A percentile compares a stretch with the other conserved stretches of the same genome.
These are phyloP conservation scores for Ustulina deusta DNA, from an alignment of 2,329 filamentous ascomycete genomes.

Conservation along the genomic window DNA sequence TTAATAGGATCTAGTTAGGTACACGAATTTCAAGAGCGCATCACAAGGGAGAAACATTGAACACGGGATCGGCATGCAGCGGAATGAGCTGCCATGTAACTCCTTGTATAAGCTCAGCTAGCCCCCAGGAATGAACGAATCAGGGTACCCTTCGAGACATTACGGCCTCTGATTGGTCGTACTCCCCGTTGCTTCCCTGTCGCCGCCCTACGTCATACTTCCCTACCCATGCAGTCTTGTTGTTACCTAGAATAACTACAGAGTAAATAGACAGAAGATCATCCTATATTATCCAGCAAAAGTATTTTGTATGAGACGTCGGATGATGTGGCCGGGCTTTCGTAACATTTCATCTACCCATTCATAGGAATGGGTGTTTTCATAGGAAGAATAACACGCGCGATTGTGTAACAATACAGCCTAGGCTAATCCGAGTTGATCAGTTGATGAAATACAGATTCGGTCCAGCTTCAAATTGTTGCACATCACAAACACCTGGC, in stretches of 20 bases:
- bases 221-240: constrained; percentile 9
- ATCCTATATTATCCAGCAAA: no score
- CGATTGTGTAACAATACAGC: constrained; percentile 8
- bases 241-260: not conserved
- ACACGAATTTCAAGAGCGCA: not conserved
- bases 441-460: not conserved
- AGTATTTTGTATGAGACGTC: constrained; percentile 12
- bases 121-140: constrained; percentile 1
- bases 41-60: not conserved
- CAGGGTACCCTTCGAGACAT: not conserved
- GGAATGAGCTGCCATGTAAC: constrained; percentile 3
- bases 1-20: no score
- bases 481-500: constrained; percentile 11
- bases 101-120: constrained; percentile 31
- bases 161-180: constrained; percentile 9
- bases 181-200: constrained; percentile 16
- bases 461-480: not conserved
- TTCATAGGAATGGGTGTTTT: not conserved
- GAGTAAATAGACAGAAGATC: not conserved
- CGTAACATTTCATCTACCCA: constrained; percentile 1
- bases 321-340: not conserved
- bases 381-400: no score
- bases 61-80: constrained; percentile 19
- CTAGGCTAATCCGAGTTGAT: constrained; percentile 27
- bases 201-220: constrained; percentile 34